Evolutionary conservation across 768 basidiomycete species (phyloP).

Genomic region (Tulasnella sp.): DNA sequence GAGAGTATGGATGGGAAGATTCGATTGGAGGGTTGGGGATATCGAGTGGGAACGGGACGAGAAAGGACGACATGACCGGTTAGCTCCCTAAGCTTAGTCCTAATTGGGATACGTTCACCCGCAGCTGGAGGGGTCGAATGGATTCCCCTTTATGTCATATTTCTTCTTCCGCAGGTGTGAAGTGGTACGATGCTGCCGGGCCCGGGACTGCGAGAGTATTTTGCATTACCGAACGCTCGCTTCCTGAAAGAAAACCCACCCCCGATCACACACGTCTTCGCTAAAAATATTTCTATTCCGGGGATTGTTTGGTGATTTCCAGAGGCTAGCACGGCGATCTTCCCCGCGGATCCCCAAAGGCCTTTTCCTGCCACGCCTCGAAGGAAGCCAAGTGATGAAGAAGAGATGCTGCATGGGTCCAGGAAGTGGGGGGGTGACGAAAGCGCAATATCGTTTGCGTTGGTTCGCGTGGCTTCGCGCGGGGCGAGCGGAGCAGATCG

Average conservation of each 20-base stretch:
- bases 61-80: neutral
- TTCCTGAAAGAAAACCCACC: neutral
- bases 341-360: neutral
- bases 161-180: neutral
- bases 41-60: neutral
- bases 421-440: neutral
- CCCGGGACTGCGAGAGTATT: neutral
- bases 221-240: neutral
- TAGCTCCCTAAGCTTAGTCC: neutral
- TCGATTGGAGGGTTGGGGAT: neutral
- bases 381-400: neutral
- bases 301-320: neutral
- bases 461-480: neutral
- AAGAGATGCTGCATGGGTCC: neutral
- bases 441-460: neutral
- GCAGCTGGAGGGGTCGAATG: neutral
- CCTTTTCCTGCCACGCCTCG: neutral
- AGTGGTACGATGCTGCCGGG: neutral
- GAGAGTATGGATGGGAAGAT: neutral
- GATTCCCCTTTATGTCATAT: neutral
- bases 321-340: neutral
- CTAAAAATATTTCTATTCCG: neutral
- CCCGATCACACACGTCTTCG: neutral
- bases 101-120: neutral
- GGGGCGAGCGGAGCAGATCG: neutral